These are phyloP conservation scores for Amborella trichopoda DNA, from an alignment of 164 flowering plant species.

Conservation along the genomic window DNA sequence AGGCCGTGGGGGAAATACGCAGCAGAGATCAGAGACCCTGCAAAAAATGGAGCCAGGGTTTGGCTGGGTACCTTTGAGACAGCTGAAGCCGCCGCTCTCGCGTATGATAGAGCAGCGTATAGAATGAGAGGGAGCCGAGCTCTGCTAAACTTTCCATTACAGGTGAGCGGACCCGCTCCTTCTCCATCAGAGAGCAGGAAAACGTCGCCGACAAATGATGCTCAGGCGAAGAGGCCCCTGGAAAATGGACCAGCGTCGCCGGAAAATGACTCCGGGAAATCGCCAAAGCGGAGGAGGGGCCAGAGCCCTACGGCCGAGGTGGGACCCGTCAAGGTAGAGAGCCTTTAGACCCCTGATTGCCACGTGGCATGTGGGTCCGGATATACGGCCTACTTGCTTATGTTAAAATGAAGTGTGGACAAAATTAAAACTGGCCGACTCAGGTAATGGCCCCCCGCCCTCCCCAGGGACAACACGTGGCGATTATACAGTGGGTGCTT, in stretches of 20 bases:
- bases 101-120: conserved; percentile 35
- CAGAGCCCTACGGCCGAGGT: background rate
- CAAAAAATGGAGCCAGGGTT: conserved; percentile 37
- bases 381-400: too few relatives aligned
- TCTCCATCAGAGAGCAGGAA: background rate
- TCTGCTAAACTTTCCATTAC: conserved; percentile 28
- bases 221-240: conserved; percentile 1
- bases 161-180: conserved; percentile 11
- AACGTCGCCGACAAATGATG: background rate
- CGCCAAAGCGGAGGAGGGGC: conserved; percentile 18
- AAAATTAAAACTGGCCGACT: too few relatives aligned
- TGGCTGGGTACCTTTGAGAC: conserved; percentile 41
- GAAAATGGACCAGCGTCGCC: conserved; percentile 11
- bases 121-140: conserved; percentile 34
- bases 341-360: too few relatives aligned
- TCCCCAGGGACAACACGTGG: too few relatives aligned
- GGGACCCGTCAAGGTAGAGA: too few relatives aligned
- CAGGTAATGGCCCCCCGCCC: too few relatives aligned
- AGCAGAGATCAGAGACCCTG: conserved; percentile 35
- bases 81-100: conserved; percentile 36
- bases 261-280: conserved; percentile 1
- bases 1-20: conserved; percentile 40
- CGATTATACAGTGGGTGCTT: too few relatives aligned
- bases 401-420: too few relatives aligned
- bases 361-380: too few relatives aligned